Evolutionary conservation across 2,329 filamentous ascomycete species (phyloP).

Genomic region (Cytospora leucostoma): DNA sequence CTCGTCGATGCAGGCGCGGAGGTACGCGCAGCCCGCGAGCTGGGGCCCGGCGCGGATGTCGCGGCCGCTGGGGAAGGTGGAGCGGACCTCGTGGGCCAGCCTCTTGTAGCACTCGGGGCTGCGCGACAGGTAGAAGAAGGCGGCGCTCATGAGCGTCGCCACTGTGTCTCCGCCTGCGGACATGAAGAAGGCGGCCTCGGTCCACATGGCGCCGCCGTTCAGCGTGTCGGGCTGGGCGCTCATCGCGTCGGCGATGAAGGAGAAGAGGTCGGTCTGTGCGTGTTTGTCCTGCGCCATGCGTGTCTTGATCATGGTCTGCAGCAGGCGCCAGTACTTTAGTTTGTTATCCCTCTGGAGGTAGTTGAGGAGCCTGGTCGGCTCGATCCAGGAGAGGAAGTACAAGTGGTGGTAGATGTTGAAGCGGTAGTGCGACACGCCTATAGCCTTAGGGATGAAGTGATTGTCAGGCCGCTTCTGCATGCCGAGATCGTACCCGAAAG

Average conservation of each 20-base stretch:
- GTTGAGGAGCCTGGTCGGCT: too few species aligned
- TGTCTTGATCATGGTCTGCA: constrained; percentile 9
- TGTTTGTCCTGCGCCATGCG: not conserved
- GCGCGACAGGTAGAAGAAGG: constrained; percentile 1
- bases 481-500: too few species aligned
- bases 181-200: constrained; percentile 14
- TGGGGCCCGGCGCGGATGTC: not conserved
- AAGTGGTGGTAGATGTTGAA: too few species aligned
- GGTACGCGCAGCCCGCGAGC: not conserved
- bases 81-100: constrained; percentile 7
- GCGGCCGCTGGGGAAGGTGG: constrained; percentile 3
- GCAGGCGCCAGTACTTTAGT: too few species aligned
- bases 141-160: constrained; percentile 7
- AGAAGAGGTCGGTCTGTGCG: constrained; percentile 2
- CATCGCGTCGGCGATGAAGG: not conserved
- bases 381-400: too few species aligned
- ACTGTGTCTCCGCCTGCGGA: constrained; percentile 9
- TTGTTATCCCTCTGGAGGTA: too few species aligned
- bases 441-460: too few species aligned
- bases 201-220: constrained; percentile 3
- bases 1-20: constrained; percentile 23
- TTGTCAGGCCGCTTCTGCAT: too few species aligned
- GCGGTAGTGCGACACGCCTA: too few species aligned
- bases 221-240: too few species aligned
- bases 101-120: not conserved